These are phyloP conservation scores for Kalanchoe fedtschenkoi DNA, from an alignment of 164 flowering plant genomes.

Conservation along the genomic window DNA sequence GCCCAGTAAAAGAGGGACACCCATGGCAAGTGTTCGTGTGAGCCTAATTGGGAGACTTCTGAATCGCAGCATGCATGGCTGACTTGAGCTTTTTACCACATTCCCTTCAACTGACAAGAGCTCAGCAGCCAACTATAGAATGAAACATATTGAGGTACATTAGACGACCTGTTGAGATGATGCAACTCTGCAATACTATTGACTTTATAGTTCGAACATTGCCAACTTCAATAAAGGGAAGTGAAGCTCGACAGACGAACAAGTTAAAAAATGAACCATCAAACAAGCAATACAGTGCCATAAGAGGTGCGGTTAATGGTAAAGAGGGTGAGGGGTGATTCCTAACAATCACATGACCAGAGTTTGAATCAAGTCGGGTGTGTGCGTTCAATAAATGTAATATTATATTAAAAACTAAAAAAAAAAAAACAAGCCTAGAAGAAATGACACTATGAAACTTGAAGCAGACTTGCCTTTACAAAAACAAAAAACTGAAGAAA, in stretches of 20 bases:
- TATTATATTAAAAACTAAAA: no score
- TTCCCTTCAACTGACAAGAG: conserved; percentile 35
- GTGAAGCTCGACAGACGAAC: background rate
- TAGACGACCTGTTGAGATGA: background rate
- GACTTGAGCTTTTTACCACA: conserved; percentile 47
- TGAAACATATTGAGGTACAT: background rate
- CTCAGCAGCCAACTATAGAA: conserved; percentile 56
- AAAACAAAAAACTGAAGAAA: no score
- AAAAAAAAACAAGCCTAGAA: no score
- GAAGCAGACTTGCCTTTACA: no score
- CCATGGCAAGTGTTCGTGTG: conserved; percentile 31
- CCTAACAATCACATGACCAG: no score
- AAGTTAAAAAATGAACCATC: no score
- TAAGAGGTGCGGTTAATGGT: no score
- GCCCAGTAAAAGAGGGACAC: conserved; percentile 62
- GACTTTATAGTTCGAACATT: background rate
- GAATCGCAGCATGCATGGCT: conserved; percentile 61
- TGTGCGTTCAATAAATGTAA: no score
- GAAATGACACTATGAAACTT: no score
- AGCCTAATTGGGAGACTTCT: conserved; percentile 58
- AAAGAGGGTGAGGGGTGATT: no score
- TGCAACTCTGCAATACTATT: background rate
- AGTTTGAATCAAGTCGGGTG: no score
- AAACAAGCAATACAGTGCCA: no score
- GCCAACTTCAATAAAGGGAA: background rate